These are phyloP conservation scores for Cutaneotrichosporon arboriforme DNA, from an alignment of 1,284 basidiomycete genomes.

Conservation along the genomic window DNA sequence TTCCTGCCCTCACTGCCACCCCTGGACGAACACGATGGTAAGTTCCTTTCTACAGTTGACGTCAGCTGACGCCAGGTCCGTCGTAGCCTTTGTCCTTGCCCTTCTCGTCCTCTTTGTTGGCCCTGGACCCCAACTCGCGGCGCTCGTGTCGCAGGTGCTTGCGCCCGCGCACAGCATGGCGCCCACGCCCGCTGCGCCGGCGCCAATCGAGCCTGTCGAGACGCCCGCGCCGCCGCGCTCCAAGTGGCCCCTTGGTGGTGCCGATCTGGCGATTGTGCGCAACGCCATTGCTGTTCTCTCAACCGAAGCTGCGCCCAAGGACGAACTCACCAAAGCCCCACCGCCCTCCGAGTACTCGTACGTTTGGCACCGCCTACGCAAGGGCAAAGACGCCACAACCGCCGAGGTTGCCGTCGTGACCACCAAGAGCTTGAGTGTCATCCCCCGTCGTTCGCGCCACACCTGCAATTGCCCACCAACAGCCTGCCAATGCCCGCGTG, in stretches of 20 bases:
- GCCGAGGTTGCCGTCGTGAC: too few species aligned
- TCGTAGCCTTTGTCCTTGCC: neutral
- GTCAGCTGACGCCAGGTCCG: slow-evolving; percentile 7
- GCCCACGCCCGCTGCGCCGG: neutral
- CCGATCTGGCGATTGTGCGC: slow-evolving; percentile 6
- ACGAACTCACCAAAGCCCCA: neutral
- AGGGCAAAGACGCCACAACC: neutral
- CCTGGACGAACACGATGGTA: slow-evolving; percentile 7
- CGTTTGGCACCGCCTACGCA: slow-evolving; percentile 2
- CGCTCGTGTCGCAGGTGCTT: neutral
- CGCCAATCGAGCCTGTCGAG: neutral
- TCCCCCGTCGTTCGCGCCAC: neutral
- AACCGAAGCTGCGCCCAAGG: neutral
- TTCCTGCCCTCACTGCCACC: slow-evolving; percentile 7
- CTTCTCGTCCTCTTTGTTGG: slow-evolving; percentile 1
- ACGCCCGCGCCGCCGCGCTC: neutral
- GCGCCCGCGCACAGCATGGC: neutral
- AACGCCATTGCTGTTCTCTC: slow-evolving; percentile 3
- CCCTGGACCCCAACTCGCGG: neutral
- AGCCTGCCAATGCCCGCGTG: too few species aligned
- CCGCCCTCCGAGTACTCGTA: neutral
- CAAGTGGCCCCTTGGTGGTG: neutral
- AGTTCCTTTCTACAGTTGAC: neutral
- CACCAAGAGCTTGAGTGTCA: neutral
- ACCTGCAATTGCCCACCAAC: neutral